phyloP scores from a whole-genome alignment of 202 grass and related monocot species.

The Setaria italica region DNA sequence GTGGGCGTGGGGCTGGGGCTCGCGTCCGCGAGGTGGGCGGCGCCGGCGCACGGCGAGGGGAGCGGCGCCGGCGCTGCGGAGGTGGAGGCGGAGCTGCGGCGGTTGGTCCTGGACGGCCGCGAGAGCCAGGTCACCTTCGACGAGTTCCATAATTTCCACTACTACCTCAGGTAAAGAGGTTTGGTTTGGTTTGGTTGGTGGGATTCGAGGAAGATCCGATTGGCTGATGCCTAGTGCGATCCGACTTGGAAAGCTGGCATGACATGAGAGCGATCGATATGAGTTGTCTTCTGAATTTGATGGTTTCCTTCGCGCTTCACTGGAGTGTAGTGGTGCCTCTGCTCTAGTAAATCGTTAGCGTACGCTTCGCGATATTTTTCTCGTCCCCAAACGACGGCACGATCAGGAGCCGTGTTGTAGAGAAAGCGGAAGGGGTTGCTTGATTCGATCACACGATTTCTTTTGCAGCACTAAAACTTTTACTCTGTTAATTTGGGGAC shows the following conservation, averaged over 20 bases:
- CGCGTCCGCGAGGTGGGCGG: slow-evolving; percentile 68
- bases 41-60: slow-evolving; percentile 26
- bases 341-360: neutral
- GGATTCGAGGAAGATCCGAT: slow-evolving; percentile 15
- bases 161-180: slow-evolving; percentile 77
- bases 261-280: neutral
- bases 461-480: neutral
- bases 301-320: neutral
- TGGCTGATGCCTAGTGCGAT: slow-evolving; percentile 10
- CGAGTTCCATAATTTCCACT: slow-evolving; percentile 63
- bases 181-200: slow-evolving; percentile 6
- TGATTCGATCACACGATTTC: neutral
- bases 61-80: slow-evolving; percentile 35
- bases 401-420: neutral
- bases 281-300: neutral
- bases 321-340: neutral
- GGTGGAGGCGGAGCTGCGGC: slow-evolving; percentile 83
- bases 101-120: slow-evolving; percentile 68
- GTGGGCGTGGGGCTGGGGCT: slow-evolving; percentile 87
- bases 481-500: neutral
- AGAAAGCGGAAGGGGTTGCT: neutral
- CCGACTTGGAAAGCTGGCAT: slow-evolving; percentile 20
- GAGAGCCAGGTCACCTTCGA: slow-evolving; percentile 77
- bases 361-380: neutral
- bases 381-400: neutral